Evolutionary conservation across 1,284 basidiomycete genomes (phyloP).

Genomic region (Chondrostereum purpureum): DNA sequence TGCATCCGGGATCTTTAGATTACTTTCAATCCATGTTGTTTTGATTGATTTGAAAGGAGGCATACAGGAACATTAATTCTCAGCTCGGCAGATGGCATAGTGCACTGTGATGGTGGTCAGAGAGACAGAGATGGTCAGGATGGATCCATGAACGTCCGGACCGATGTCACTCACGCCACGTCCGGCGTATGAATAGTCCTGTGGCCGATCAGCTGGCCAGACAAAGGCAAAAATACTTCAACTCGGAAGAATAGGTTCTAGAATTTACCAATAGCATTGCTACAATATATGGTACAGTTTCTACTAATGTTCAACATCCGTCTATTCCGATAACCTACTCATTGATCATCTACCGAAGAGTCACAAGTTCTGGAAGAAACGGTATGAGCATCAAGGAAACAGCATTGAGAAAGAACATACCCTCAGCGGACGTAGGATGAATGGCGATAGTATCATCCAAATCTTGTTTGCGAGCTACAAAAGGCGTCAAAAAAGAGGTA

Average conservation of each 20-base stretch:
- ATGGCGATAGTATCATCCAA: conserved; percentile 90
- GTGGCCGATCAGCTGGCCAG: background rate
- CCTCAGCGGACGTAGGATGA: conserved; percentile 78
- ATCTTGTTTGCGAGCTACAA: conserved; percentile 72
- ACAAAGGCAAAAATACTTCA: too few relatives aligned
- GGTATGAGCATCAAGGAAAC: conserved; percentile 7
- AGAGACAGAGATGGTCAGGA: background rate
- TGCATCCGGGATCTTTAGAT: conserved; percentile 37
- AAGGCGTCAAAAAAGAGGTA: conserved; percentile 4
- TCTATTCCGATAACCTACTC: background rate
- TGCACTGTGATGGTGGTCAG: conserved; percentile 10
- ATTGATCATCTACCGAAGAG: conserved; percentile 22
- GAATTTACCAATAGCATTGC: background rate
- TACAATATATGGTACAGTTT: background rate
- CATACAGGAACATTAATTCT: conserved; percentile 53
- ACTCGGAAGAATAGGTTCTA: too few relatives aligned
- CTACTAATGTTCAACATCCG: background rate
- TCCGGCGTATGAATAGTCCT: background rate
- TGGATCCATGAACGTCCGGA: too few relatives aligned
- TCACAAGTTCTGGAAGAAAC: conserved; percentile 30
- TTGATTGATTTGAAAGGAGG: background rate
- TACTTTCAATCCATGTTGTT: background rate
- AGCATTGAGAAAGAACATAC: conserved; percentile 38
- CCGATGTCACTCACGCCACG: background rate
- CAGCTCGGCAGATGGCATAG: conserved; percentile 51